phyloP scores from a whole-genome alignment of 306 rosid genomes.

The Abrus precatorius region DNA sequence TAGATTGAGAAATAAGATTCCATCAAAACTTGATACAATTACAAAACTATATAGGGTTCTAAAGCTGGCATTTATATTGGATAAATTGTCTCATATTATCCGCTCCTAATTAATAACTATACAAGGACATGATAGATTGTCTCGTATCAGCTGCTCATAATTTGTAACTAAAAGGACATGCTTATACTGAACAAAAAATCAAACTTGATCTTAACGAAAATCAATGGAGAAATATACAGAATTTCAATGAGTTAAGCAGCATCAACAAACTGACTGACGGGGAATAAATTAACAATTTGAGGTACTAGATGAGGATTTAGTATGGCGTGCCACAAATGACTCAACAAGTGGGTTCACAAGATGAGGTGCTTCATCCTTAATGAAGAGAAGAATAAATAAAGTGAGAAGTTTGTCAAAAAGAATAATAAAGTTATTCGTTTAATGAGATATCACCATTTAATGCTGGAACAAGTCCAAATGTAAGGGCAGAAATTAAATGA shows the following conservation, averaged over 20 bases:
- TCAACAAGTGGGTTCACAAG: conserved; percentile 91
- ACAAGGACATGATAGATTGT: conserved; percentile 10
- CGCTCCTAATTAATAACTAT: neutral
- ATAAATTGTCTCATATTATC: conserved; percentile 12
- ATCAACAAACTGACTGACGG: conserved; percentile 42
- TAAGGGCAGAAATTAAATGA: conserved; percentile 1
- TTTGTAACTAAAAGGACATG: neutral
- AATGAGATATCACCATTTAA: conserved; percentile 20
- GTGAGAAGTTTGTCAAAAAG: conserved; percentile 32
- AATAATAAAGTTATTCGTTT: conserved; percentile 5
- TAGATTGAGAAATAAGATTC: neutral
- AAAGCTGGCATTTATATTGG: conserved; percentile 7
- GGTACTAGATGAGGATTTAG: conserved; percentile 56
- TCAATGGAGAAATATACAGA: conserved; percentile 35
- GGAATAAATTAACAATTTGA: conserved; percentile 47
- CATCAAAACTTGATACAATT: neutral
- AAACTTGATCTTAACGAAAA: conserved; percentile 3
- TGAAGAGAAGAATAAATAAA: conserved; percentile 34
- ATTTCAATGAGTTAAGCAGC: conserved; percentile 40
- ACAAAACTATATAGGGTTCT: neutral
- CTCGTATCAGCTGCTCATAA: conserved; percentile 14
- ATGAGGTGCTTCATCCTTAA: conserved; percentile 95
- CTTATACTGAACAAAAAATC: conserved; percentile 19
- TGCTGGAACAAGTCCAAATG: neutral
- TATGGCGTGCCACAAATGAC: conserved; percentile 93